Conservation (phyloP, 495 filamentous ascomycete genomes). For the Clohesyomyces aquaticus region DNA sequence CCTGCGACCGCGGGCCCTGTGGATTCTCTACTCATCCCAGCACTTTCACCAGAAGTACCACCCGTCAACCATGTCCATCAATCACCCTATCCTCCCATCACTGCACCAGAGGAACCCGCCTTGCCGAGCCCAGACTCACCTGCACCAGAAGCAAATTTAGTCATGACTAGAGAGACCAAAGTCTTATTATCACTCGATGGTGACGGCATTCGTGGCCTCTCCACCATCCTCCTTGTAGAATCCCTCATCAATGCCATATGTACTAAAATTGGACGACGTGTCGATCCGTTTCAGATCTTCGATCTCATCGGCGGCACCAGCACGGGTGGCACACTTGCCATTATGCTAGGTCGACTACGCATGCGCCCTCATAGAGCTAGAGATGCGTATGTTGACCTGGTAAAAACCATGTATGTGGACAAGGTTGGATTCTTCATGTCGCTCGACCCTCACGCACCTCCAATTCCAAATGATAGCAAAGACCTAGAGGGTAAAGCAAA, state of each 20-base stretch:
- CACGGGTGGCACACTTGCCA: slow-evolving; percentile 91
- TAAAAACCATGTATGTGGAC: slow-evolving; percentile 88
- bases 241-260: slow-evolving; percentile 35
- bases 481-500: slow-evolving; percentile 89
- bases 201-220: slow-evolving; percentile 34
- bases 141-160: neutral
- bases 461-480: slow-evolving; percentile 88
- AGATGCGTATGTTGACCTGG: slow-evolving; percentile 89
- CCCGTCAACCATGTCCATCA: neutral
- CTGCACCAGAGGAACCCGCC: too few species aligned
- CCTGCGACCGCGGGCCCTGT: neutral
- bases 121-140: neutral
- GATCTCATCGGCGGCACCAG: slow-evolving; percentile 93
- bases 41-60: neutral
- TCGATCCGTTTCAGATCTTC: slow-evolving; percentile 93
- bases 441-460: slow-evolving; percentile 83
- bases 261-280: slow-evolving; percentile 7
- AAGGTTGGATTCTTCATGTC: slow-evolving; percentile 52
- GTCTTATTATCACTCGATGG: slow-evolving; percentile 31
- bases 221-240: slow-evolving; percentile 27
- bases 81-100: neutral
- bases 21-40: neutral
- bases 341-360: slow-evolving; percentile 92
- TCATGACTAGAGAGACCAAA: slow-evolving; percentile 21
- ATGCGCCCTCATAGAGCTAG: slow-evolving; percentile 93